Evolutionary conservation across 108 stramenopile species (phyloP), one percentile per base, ranked within the genome.

Genomic region (Skeletonema tropicum): DNA sequence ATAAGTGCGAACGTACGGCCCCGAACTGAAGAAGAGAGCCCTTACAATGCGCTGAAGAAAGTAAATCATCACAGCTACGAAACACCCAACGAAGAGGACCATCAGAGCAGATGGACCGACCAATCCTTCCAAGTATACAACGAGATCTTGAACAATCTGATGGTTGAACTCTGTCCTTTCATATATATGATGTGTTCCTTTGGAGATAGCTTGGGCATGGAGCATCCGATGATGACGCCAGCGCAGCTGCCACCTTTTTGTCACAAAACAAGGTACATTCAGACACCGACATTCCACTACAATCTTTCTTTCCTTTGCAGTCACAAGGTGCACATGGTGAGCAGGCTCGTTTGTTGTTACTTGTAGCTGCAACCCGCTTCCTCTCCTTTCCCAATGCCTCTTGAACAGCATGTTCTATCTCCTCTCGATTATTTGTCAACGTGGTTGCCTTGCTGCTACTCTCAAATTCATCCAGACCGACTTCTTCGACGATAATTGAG

Each of bases 401-500:
- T 35, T 74, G 49, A 15, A 93, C 78, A 17, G 80, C 85, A 13
- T 70, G 19, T 19, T 93, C 62, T 3, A 72, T 68, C 21, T 88
- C 78, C 5, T 45, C 62, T 48, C 88, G 68, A 12, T 66, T 74
- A 30, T 78, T 80, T 42, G 49, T 48, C 48, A 66, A 41, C 10
- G 87, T 71, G 57, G 87, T 86, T 13, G 55, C 67, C 35, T 81
- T 80, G 31, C 87, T 76, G 31, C 71, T 76, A 36, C 49, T 66
- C 73, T 96, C 95, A 60, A 92, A 57, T 3, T 80, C 87, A n/a
- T 78, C 31, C 36, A 93, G 63, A 55, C 86, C 84, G 6, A 96
- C 88, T 83, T 96, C 95, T 71, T 96, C 87, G n/a, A 96, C 85
- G 11, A 84, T 67, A 23, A 96, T 77, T 64, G 88, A 86, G 7